Base-by-base conservation (phyloP, 2,329 filamentous ascomycete species). In the Xylariomycetidae sp. region DNA sequence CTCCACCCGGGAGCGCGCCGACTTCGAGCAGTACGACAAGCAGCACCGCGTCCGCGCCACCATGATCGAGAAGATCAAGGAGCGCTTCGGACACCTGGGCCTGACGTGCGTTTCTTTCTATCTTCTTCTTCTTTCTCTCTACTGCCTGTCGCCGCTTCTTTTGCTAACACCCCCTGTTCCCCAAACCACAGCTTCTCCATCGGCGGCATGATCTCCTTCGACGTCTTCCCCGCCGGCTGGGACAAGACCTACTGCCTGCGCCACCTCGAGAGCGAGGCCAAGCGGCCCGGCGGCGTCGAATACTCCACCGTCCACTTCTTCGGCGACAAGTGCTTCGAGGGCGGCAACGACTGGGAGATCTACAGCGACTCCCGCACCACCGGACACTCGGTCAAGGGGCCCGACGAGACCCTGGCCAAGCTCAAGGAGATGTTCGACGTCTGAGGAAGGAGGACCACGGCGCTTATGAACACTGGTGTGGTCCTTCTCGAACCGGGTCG, bases 261-360 rank as follows among this genome's bases (percentile, higher is more conserved):
- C 50, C 89, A 95, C 63, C 70, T 96, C 42, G 86, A 92, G 66
- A 74, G 74, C 44, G 89, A 95, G 61, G 80, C 82, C 44, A 67
- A 73, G 65, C 70, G 74, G 58, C 69, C 74, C 25, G 80, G 76
- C 53, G 81, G 82, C 42, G 68, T 93, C 43, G 66, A 79, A 16
- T 96, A 90, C 71, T 85, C 78, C 48, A 90, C 76, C 27, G 83
- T 96, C 49, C 92, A 96, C 71, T 96, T 96, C 75, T 98, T 96
- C 54, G 92, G 92, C 46, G 92, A 98, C 73, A 98, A 96, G 80
- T 85, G 85, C 17, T 80, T 78, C 57, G 64, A 81, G 59, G 90
- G 92, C 44, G 92, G 92, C 42, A 98, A 96, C 61, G 92, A 98
- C 64, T 90, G 81, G 58, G 90, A 96, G 69, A 95, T 98, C 57